Evolutionary conservation across 192 early-diverging fungal species (phyloP), one percentile per base, ranked within the genome.

Genomic region (Mortierella hygrophila): DNA sequence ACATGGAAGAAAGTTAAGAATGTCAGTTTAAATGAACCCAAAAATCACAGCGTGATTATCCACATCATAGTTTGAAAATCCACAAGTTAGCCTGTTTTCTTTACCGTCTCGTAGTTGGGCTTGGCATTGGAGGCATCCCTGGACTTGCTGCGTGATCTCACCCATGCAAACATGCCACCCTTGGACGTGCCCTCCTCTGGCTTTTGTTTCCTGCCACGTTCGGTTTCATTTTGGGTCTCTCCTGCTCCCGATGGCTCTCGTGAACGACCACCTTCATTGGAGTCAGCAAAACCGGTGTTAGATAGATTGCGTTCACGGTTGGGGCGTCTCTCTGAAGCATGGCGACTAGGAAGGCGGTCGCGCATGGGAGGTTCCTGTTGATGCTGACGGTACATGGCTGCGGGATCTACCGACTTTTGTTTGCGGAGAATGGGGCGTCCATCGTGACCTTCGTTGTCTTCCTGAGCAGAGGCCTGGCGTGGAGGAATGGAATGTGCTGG

Each of bases 111-210:
- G 20, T 74, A 74, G 44, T n/a, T 75, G n/a, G 57, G 83, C 18
- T 75, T 74, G 47, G 78, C 68, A 26, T 40, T 26, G 3, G 83
- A 75, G 20, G 78, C 69, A 42, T 81, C 84, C 57, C 70, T 86
- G 20, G 84, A 86, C 29, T 86, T 86, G 65, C 84, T 86, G 32
- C 84, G 75, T 15, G 84, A 86, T 16, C 79, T 74, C 9, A 75
- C 79, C 79, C 78, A 86, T 4, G 68, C 40, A 26, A 81, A 78
- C 37, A 81, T 77, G 6, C 84, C 84, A n/a, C 71, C 76, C 47
- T 79, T 84, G 20, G 82, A 76, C 6, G 76, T 74, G 23, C 47
- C 20, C n/a, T 78, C 84, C 6, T 86, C 83, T 26, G 63, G 32
- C 37, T 16, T 77, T 54, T 80, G 78, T 3, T 29, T 29, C 16